Percentiles rank a stretch among this genome's conserved stretches.
These are phyloP conservation scores for Balansia obtecta DNA, from an alignment of 2,329 filamentous ascomycete species.

Conservation along the genomic window DNA sequence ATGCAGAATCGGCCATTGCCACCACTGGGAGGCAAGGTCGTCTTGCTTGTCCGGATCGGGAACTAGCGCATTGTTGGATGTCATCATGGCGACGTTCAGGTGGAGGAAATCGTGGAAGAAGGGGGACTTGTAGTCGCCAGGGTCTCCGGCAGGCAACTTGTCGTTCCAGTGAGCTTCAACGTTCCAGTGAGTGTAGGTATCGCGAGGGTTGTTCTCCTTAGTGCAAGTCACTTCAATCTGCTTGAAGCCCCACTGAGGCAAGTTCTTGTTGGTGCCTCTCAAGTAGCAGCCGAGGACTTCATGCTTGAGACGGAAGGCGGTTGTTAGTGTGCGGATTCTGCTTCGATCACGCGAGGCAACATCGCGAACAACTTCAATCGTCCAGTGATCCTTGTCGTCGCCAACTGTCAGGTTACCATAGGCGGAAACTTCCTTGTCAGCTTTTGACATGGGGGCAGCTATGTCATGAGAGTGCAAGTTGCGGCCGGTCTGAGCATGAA, in stretches of 20 bases:
- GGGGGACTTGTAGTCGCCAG: conserved; percentile 87
- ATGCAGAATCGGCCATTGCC: conserved; percentile 95
- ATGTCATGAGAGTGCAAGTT: conserved; percentile 95
- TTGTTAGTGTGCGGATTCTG: conserved; percentile 81
- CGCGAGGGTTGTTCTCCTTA: conserved; percentile 82
- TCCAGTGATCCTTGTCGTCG: conserved; percentile 97
- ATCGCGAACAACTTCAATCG: conserved; percentile 81
- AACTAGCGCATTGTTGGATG: conserved; percentile 95
- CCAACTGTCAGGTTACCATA: conserved; percentile 94
- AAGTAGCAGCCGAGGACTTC: conserved; percentile 79
- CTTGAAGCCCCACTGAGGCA: conserved; percentile 99
- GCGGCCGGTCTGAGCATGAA: conserved; percentile 90
- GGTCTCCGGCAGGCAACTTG: conserved; percentile 76
- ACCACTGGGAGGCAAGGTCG: conserved; percentile 89
- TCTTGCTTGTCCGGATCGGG: conserved; percentile 98
- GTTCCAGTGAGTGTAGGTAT: conserved; percentile 98
- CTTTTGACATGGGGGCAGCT: conserved; percentile 77
- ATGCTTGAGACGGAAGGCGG: conserved; percentile 81
- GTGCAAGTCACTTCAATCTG: conserved; percentile 96
- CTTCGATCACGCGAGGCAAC: conserved; percentile 76
- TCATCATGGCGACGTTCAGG: conserved; percentile 99
- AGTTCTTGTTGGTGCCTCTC: conserved; percentile 85
- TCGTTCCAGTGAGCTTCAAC: conserved; percentile 92
- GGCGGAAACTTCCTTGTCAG: conserved; percentile 82
- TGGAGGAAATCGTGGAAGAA: conserved; percentile 98